Conservation (phyloP, 1,139 yeast genomes). For the Blastobotrys ciferrii region DNA sequence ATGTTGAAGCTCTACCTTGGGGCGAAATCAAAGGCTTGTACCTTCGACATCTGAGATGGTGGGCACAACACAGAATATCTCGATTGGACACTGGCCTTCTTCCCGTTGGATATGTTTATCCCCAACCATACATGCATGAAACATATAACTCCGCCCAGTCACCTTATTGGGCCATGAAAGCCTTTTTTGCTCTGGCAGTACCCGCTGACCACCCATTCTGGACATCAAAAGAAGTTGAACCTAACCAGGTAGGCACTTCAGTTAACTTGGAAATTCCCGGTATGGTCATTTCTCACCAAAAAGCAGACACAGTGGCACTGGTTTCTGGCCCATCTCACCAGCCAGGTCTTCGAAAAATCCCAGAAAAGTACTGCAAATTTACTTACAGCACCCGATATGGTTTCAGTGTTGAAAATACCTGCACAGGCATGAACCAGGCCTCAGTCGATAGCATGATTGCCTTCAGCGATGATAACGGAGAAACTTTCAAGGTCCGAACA, state of each 20-base stretch:
- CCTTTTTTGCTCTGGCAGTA: constrained; percentile 28
- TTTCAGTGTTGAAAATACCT: constrained; percentile 28
- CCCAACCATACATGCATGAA: constrained; percentile 34
- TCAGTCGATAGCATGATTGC: constrained; percentile 27
- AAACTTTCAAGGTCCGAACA: constrained; percentile 20
- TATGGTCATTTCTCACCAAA: constrained; percentile 31
- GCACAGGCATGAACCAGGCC: constrained; percentile 20
- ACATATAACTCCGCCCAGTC: constrained; percentile 36
- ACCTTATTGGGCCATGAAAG: constrained; percentile 37
- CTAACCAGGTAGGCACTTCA: neutral
- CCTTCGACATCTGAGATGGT: constrained; percentile 33
- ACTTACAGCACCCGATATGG: constrained; percentile 36
- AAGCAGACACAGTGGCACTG: constrained; percentile 31
- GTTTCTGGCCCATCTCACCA: constrained; percentile 34
- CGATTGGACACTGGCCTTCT: constrained; percentile 26
- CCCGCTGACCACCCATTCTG: constrained; percentile 29
- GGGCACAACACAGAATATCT: constrained; percentile 34
- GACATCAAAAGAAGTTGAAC: constrained; percentile 20
- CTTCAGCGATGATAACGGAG: constrained; percentile 22
- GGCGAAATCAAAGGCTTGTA: constrained; percentile 34
- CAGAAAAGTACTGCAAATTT: constrained; percentile 36
- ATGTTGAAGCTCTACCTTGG: constrained; percentile 25
- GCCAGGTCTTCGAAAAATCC: constrained; percentile 23
- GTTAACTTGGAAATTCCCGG: constrained; percentile 23
- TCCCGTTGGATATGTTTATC: constrained; percentile 35